A percentile compares a stretch with the other conserved stretches of the same genome.
These are phyloP conservation scores for Lentinus polychrous DNA, from an alignment of 1,284 basidiomycete species.

Conservation along the genomic window DNA sequence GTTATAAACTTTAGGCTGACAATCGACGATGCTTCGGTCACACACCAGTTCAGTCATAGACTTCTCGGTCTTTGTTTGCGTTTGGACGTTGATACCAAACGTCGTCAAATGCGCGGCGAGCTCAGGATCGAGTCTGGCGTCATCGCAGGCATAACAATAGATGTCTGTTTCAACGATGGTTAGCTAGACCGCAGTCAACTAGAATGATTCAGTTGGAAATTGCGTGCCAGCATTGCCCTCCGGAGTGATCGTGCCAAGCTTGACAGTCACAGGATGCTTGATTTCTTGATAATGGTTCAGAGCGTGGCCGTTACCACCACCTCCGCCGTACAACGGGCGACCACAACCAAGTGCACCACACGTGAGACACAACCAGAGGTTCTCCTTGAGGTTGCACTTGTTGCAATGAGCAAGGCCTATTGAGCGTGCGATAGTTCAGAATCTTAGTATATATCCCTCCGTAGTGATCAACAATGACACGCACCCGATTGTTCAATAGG, in stretches of 20 bases:
- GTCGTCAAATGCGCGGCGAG: constrained; percentile 70
- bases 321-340: constrained; percentile 79
- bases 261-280: constrained; percentile 83
- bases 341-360: constrained; percentile 97
- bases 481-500: constrained; percentile 48
- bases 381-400: constrained; percentile 77
- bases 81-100: constrained; percentile 85
- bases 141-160: constrained; percentile 93
- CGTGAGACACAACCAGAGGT: constrained; percentile 92
- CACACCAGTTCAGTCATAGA: constrained; percentile 91
- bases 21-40: background rate
- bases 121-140: constrained; percentile 78
- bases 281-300: constrained; percentile 76
- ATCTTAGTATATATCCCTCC: background rate
- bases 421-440: background rate
- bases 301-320: constrained; percentile 89
- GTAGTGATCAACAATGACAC: constrained; percentile 5
- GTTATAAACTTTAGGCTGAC: too few relatives aligned
- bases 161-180: constrained; percentile 51
- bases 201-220: background rate
- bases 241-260: constrained; percentile 94
- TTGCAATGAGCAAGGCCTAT: constrained; percentile 74
- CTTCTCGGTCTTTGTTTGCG: constrained; percentile 91
- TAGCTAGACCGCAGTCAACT: background rate
- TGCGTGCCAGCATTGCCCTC: constrained; percentile 80